Evolutionary conservation across 2,329 filamentous ascomycete species (phyloP), one percentile per base, ranked within the genome.

Genomic region (Paraconiothyrium brasiliense): DNA sequence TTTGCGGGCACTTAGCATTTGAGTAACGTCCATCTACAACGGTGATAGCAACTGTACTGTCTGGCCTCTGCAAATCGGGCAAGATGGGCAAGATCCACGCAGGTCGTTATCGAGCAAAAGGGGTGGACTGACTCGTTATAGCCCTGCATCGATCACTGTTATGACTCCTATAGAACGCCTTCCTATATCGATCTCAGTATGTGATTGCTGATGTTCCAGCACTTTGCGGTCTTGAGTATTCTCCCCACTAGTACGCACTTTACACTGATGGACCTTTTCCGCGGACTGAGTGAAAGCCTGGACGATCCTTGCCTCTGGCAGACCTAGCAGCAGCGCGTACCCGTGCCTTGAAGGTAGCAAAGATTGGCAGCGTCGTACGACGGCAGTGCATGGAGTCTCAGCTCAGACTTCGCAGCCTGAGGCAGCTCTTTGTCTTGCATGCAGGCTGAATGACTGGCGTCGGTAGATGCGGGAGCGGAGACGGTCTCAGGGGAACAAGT

Each of bases 391-490:
- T 24, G 43, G 9, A 13, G 16, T 22, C 13, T 16, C 37, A 14
- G 37, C 13, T 16, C 16, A 39, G 13, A 39, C 13, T 16, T 13
- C 11, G 5, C 16, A 4, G 5, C 13, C 37, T 13, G 4, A 16
- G 39, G 16, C 39, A 37, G 35, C 13, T 14, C 9, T 37, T 5
- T 41, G 39, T 41, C 16, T 7, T 41, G 39, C 11, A 39, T 14
- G 37, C 13, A 39, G 37, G 37, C 16, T 39, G 37, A 39, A 39
- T 16, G 5, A 13, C 39, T 41, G 16, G 39, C 39, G n/a, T 41
- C 27, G 52, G 52, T 32, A 55, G 34, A 32, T 9, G 52, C 52
- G 52, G 52, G 9, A 44, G 24, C 41, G 24, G 13, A 54, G 43
- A 43, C 50, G 9, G 37, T 24, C 37, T 46, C 43, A 46, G 20